Percentiles rank a stretch among this genome's conserved stretches.
These are phyloP conservation scores for Eucalyptus melliodora DNA, from an alignment of 345 rosid species.

Conservation along the genomic window DNA sequence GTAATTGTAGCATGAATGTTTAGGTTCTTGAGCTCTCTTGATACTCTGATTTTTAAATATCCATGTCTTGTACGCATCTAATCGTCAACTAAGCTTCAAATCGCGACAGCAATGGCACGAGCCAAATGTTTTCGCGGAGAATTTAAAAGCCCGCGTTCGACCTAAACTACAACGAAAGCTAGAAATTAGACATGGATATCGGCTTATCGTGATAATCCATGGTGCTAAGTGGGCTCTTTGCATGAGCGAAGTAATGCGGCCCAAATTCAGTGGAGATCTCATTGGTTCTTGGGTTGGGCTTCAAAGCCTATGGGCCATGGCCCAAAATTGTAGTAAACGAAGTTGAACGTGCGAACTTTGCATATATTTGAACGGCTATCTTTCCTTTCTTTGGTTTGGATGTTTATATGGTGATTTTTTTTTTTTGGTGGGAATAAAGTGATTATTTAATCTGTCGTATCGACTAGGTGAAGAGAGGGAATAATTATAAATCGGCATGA, in stretches of 20 bases:
- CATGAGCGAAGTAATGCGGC: background rate
- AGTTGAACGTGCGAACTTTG: background rate
- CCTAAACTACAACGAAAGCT: background rate
- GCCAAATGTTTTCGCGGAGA: background rate
- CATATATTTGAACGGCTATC: background rate
- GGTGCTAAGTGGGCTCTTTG: background rate
- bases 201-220: background rate
- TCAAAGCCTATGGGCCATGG: background rate
- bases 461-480: background rate
- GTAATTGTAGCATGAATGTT: background rate
- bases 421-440: background rate
- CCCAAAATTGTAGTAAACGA: background rate
- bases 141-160: background rate
- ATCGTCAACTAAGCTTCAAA: background rate
- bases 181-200: background rate
- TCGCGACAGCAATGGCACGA: background rate
- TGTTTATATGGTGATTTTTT: background rate
- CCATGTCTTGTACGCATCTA: background rate
- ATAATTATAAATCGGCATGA: background rate
- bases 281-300: background rate
- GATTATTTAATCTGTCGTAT: background rate
- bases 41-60: background rate
- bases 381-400: background rate
- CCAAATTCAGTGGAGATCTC: background rate
- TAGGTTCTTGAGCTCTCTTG: background rate